Evolutionary conservation across 495 filamentous ascomycete species (phyloP).

Genomic region (Aspergillus sclerotioniger): DNA sequence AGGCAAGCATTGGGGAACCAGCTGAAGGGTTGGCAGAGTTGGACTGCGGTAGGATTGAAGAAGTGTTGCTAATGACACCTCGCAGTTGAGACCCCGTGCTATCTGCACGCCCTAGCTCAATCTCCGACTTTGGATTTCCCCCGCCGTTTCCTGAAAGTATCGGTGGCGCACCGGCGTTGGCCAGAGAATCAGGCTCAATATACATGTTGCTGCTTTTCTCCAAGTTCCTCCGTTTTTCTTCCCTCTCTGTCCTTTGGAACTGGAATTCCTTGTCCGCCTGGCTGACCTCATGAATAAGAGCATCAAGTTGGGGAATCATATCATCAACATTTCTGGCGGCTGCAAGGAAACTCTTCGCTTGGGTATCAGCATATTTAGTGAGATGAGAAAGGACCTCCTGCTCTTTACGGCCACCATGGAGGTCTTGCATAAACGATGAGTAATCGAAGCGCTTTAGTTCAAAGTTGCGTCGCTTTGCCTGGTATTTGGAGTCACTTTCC

Average conservation of each 20-base stretch:
- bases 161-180: slow-evolving; percentile 25
- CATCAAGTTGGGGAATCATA: slow-evolving; percentile 87
- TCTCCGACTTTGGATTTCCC: slow-evolving; percentile 49
- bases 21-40: slow-evolving; percentile 35
- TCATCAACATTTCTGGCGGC: slow-evolving; percentile 84
- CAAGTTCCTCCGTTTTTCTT: slow-evolving; percentile 83
- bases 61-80: slow-evolving; percentile 45
- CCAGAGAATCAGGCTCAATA: slow-evolving; percentile 64
- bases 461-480: slow-evolving; percentile 87
- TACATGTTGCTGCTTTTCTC: slow-evolving; percentile 87
- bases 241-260: slow-evolving; percentile 85
- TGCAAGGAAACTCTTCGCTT: slow-evolving; percentile 77
- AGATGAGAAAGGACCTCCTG: slow-evolving; percentile 95
- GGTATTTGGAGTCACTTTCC: slow-evolving; percentile 95
- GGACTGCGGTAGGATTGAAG: slow-evolving; percentile 47
- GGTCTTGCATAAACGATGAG: slow-evolving; percentile 97
- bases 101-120: slow-evolving; percentile 67
- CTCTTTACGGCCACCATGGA: slow-evolving; percentile 95
- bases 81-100: slow-evolving; percentile 68
- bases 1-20: slow-evolving; percentile 27
- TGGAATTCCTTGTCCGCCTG: slow-evolving; percentile 95
- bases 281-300: slow-evolving; percentile 82
- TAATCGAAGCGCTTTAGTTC: slow-evolving; percentile 98
- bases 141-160: slow-evolving; percentile 36
- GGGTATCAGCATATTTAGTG: slow-evolving; percentile 89